Evolutionary conservation across 192 early-diverging fungal species (phyloP).

Genomic region (Backusella tarrabulga): DNA sequence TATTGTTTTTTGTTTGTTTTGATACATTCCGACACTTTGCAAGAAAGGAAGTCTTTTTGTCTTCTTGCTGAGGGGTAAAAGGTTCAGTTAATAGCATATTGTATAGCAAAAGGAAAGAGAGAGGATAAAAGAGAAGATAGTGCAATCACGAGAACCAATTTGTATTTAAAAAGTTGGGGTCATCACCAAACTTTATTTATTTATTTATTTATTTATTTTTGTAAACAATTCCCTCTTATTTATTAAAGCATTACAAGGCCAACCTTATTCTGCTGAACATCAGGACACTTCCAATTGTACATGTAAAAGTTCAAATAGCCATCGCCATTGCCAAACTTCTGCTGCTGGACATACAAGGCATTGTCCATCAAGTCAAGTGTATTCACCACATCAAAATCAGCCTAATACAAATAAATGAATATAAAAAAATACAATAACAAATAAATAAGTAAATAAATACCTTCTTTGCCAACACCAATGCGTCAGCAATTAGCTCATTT

Average conservation of each 20-base stretch:
- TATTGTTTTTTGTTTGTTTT: neutral
- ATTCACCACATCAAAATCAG: constrained; percentile 94
- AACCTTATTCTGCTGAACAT: constrained; percentile 64
- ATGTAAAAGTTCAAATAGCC: constrained; percentile 95
- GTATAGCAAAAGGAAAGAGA: neutral
- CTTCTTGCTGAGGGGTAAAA: neutral
- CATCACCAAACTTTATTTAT: neutral
- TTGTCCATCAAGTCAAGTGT: constrained; percentile 94
- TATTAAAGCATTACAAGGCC: constrained; percentile 88
- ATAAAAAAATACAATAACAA: neutral
- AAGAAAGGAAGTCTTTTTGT: neutral
- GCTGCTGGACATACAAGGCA: constrained; percentile 68
- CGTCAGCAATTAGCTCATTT: constrained; percentile 70
- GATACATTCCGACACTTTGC: neutral
- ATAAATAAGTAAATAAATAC: neutral
- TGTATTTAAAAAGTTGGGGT: neutral
- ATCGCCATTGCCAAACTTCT: constrained; percentile 92
- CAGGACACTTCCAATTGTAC: constrained; percentile 90
- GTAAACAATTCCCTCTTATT: constrained; percentile 4
- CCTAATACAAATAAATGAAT: constrained; percentile 24
- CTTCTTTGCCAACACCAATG: constrained; percentile 68
- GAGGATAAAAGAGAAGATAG: neutral
- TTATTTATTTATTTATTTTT: constrained; percentile 2
- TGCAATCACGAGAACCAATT: neutral
- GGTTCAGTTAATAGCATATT: neutral